These are phyloP conservation scores for Kalanchoe fedtschenkoi DNA, from an alignment of 164 flowering plant genomes.

Conservation along the genomic window DNA sequence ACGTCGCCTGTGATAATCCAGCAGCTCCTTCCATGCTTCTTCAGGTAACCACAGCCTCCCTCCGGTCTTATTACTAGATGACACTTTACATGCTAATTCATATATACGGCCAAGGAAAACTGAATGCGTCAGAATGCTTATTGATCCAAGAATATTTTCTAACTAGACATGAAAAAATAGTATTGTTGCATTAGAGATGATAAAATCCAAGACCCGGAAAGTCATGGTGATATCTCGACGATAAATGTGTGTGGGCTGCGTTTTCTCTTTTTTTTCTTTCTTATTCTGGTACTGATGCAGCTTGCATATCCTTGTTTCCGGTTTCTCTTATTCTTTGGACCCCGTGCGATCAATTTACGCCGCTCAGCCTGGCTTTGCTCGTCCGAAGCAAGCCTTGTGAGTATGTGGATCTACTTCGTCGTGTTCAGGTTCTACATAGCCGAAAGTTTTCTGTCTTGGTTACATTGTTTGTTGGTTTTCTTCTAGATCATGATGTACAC, in stretches of 20 bases:
- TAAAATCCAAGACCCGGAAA: no score
- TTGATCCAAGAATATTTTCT: background rate
- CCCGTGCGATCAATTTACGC: constrained; percentile 31
- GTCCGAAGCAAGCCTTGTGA: constrained; percentile 31
- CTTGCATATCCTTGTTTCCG: constrained; percentile 60
- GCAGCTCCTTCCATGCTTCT: constrained; percentile 81
- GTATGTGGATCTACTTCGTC: background rate
- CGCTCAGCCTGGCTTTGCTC: constrained; percentile 87
- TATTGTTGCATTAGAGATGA: no score
- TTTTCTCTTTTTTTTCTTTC: background rate
- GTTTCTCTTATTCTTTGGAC: constrained; percentile 48
- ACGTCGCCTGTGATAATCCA: constrained; percentile 32
- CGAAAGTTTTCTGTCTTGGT: background rate
- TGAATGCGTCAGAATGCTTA: background rate
- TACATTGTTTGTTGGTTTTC: background rate
- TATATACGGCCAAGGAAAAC: no score
- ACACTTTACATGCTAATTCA: no score
- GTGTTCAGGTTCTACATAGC: background rate
- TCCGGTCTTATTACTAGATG: background rate
- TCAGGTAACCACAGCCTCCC: constrained; percentile 42
- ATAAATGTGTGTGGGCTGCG: constrained; percentile 12
- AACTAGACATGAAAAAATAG: no score
- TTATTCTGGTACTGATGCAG: constrained; percentile 46
- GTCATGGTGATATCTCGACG: background rate
- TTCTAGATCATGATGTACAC: background rate